Percentiles rank a stretch among this genome's conserved stretches.
phyloP scores from a whole-genome alignment of 139 green algal genomes.

The Nannochloris sp. region DNA sequence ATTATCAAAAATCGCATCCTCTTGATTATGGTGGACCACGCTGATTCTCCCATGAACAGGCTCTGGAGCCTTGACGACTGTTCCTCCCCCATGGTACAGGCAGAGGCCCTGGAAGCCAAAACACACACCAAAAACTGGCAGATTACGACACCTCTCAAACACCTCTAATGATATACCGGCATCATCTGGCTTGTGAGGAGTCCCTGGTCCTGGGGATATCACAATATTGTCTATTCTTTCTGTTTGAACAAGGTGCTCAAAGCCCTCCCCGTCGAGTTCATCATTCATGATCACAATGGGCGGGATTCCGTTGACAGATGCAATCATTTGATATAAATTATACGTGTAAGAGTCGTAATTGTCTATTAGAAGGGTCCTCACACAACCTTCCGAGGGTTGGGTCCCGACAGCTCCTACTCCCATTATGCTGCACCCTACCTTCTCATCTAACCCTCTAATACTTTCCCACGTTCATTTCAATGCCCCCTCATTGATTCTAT shows the following conservation, averaged over 20 bases:
- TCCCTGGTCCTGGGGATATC: slow-evolving; percentile 92
- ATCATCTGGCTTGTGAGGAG: slow-evolving; percentile 54
- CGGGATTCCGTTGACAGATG: slow-evolving; percentile 60
- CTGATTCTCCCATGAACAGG: slow-evolving; percentile 86
- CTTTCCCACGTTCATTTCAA: too few relatives aligned
- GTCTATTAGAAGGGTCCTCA: slow-evolving; percentile 78
- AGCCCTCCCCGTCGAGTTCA: slow-evolving; percentile 34
- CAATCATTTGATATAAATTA: slow-evolving; percentile 93
- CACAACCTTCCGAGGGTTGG: too few relatives aligned
- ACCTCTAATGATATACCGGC: slow-evolving; percentile 73
- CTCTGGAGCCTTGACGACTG: slow-evolving; percentile 54
- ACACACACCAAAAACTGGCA: slow-evolving; percentile 93
- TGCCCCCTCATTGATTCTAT: too few relatives aligned
- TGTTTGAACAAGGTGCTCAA: slow-evolving; percentile 38
- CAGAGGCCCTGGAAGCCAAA: slow-evolving; percentile 91
- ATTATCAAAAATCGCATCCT: slow-evolving; percentile 64
- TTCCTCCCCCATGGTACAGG: slow-evolving; percentile 45
- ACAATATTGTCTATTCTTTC: slow-evolving; percentile 71
- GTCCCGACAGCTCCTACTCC: too few relatives aligned
- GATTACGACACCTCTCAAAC: slow-evolving; percentile 31
- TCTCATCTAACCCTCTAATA: too few relatives aligned
- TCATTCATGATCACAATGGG: slow-evolving; percentile 83
- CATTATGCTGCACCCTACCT: too few relatives aligned
- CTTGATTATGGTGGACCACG: slow-evolving; percentile 50
- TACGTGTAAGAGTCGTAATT: slow-evolving; percentile 99